A percentile compares a stretch with the other conserved stretches of the same genome.
Evolutionary conservation across 345 rosid species (phyloP).

Genomic region (Geranium rotundifolium): DNA sequence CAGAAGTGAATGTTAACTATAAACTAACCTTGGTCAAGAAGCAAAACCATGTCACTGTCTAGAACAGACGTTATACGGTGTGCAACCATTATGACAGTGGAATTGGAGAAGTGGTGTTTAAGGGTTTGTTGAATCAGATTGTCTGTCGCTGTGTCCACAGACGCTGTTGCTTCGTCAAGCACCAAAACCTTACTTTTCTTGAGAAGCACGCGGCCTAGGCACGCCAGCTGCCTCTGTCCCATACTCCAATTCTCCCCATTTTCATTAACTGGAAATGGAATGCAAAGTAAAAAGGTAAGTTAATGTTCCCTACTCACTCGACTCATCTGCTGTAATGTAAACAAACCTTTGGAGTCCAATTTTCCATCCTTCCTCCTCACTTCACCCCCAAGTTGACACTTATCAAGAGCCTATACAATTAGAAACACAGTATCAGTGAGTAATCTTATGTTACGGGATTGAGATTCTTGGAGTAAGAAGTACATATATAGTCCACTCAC

Average conservation of each 20-base stretch:
- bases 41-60: constrained; percentile 43
- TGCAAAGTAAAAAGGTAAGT: background rate
- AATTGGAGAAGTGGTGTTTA: constrained; percentile 30
- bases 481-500: constrained; percentile 16
- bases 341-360: constrained; percentile 47
- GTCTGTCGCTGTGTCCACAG: constrained; percentile 49
- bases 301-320: background rate
- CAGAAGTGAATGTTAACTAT: no score
- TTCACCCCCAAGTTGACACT: constrained; percentile 51
- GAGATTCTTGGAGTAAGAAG: no score
- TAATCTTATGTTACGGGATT: no score
- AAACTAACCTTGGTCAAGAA: constrained; percentile 39
- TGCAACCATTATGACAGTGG: constrained; percentile 43
- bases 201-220: constrained; percentile 45
- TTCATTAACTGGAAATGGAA: constrained; percentile 26
- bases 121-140: constrained; percentile 43
- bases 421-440: no score
- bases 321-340: background rate
- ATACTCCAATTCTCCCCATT: constrained; percentile 63
- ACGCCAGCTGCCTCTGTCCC: constrained; percentile 56
- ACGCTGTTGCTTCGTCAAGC: constrained; percentile 65
- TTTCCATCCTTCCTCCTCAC: constrained; percentile 40
- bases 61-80: constrained; percentile 46
- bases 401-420: constrained; percentile 56
- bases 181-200: no score